phyloP scores from a whole-genome alignment of 495 filamentous ascomycete genomes.

The Talaromyces adpressus region DNA sequence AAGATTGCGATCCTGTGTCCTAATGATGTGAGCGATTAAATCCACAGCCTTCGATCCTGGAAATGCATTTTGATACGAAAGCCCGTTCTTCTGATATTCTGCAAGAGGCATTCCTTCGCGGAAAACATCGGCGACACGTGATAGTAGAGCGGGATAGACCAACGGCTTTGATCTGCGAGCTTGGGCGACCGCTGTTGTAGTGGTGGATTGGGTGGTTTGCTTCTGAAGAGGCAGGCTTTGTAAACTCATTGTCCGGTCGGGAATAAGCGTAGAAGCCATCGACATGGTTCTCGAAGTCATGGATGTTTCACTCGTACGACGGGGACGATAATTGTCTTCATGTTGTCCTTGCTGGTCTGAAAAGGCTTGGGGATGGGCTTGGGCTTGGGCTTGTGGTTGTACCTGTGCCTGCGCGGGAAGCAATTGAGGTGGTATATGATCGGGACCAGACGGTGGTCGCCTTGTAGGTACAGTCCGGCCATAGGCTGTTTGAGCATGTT shows the following conservation, averaged over 20 bases:
- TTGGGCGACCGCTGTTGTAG: slow-evolving; percentile 36
- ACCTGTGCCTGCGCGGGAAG: slow-evolving; percentile 3
- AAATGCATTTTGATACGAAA: slow-evolving; percentile 96
- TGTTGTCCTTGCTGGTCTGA: slow-evolving; percentile 19
- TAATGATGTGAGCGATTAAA: slow-evolving; percentile 87
- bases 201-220: slow-evolving; percentile 17
- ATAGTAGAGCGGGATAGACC: slow-evolving; percentile 89
- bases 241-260: slow-evolving; percentile 43
- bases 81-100: slow-evolving; percentile 90
- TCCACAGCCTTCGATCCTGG: slow-evolving; percentile 93
- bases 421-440: slow-evolving; percentile 14
- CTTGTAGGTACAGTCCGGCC: slow-evolving; percentile 77
- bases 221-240: slow-evolving; percentile 30
- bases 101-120: slow-evolving; percentile 72
- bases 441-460: slow-evolving; percentile 48
- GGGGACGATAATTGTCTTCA: slow-evolving; percentile 16
- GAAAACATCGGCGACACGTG: slow-evolving; percentile 84
- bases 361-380: slow-evolving; percentile 10
- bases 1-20: slow-evolving; percentile 92
- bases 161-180: slow-evolving; percentile 59
- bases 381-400: slow-evolving; percentile 1
- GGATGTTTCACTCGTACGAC: slow-evolving; percentile 39
- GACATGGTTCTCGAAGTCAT: slow-evolving; percentile 63
- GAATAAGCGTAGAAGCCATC: slow-evolving; percentile 74
- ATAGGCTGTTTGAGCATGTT: slow-evolving; percentile 81